These are phyloP conservation scores for Claviceps digitariae DNA, from an alignment of 2,329 filamentous ascomycete genomes.

Conservation along the genomic window DNA sequence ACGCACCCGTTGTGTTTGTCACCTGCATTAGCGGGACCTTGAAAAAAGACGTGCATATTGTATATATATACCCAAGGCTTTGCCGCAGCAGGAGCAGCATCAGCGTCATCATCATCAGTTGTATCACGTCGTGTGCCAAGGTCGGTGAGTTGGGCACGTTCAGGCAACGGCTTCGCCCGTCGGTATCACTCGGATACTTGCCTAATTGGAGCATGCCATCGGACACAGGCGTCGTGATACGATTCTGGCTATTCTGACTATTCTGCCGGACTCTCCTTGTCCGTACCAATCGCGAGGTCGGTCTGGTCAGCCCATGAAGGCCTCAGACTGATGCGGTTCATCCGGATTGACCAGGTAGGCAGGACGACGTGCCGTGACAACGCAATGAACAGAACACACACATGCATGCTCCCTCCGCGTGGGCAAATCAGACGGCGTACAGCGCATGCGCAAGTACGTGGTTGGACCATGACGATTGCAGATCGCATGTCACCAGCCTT, in stretches of 20 bases:
- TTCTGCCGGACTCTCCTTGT: neutral
- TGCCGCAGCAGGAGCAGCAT: neutral
- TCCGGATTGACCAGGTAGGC: neutral
- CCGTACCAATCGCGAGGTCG: neutral
- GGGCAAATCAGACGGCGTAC: neutral
- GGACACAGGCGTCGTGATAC: neutral
- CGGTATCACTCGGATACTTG: neutral
- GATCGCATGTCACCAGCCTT: neutral
- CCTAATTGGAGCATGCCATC: neutral
- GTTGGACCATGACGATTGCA: neutral
- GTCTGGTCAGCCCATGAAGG: neutral
- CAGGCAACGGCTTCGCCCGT: neutral
- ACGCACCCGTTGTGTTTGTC: neutral
- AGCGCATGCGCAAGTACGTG: neutral
- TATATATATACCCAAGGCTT: neutral
- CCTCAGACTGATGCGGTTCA: neutral
- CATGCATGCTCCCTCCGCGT: too few species aligned
- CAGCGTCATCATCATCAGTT: neutral
- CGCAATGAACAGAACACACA: neutral
- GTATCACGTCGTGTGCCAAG: neutral
- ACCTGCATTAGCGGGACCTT: neutral
- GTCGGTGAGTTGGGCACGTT: slow-evolving; percentile 1
- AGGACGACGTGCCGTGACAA: neutral
- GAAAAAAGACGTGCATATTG: slow-evolving; percentile 2
- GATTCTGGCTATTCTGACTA: neutral